phyloP scores from a whole-genome alignment of 2,329 filamentous ascomycete genomes.

The Fusarium siculi region DNA sequence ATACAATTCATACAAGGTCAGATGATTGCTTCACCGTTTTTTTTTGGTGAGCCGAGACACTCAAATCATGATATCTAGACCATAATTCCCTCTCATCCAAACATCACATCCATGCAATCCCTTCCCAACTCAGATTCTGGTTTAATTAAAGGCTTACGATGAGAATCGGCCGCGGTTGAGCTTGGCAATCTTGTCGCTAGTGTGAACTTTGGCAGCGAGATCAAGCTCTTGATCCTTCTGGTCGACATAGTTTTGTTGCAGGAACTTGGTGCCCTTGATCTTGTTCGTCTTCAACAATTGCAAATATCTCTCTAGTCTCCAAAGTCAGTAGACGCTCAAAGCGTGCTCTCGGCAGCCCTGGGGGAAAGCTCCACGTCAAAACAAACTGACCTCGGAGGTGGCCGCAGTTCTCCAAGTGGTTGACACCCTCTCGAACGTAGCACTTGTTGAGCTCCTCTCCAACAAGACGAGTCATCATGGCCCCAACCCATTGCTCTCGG shows the following conservation, averaged over 20 bases:
- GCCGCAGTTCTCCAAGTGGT: conserved; percentile 89
- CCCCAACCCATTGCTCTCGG: conserved; percentile 87
- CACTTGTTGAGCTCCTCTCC: conserved; percentile 87
- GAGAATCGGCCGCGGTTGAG: conserved; percentile 50
- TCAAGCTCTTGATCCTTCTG: conserved; percentile 59
- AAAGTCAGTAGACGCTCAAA: conserved; percentile 24
- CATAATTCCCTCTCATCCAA: conserved; percentile 36
- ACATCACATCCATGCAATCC: conserved; percentile 22
- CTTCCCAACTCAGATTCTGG: conserved; percentile 1
- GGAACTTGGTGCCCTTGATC: conserved; percentile 81
- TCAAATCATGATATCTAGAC: conserved; percentile 35
- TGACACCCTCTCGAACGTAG: conserved; percentile 85
- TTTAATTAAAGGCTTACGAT: conserved; percentile 37
- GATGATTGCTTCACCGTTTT: conserved; percentile 33
- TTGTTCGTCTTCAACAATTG: conserved; percentile 80
- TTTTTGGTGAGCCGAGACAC: conserved; percentile 27
- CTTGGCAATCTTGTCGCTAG: conserved; percentile 53
- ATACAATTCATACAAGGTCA: conserved; percentile 49
- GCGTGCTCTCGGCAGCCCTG: background rate
- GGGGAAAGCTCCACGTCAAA: background rate
- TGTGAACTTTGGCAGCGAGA: conserved; percentile 52
- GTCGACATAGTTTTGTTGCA: conserved; percentile 80
- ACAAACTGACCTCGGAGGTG: conserved; percentile 76
- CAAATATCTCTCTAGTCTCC: conserved; percentile 75
- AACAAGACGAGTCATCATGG: conserved; percentile 88